A percentile compares a stretch with the other conserved stretches of the same genome.
phyloP scores from a whole-genome alignment of 2,329 filamentous ascomycete species.

The Pestalotiopsis sp. region DNA sequence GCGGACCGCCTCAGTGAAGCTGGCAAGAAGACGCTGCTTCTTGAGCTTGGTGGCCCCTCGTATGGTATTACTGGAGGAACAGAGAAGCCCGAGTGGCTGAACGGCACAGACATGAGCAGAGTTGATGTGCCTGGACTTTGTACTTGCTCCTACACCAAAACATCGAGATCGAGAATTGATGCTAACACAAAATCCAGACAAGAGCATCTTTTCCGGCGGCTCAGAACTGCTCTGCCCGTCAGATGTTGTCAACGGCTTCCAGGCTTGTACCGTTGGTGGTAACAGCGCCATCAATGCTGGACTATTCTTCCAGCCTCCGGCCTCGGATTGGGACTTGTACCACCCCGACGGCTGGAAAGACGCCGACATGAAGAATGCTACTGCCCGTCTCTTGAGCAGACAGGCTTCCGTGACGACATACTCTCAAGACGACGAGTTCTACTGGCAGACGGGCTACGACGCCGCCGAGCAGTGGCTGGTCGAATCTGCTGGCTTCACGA shows the following conservation, averaged over 20 bases:
- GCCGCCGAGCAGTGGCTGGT: conserved; percentile 51
- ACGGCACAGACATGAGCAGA: conserved; percentile 45
- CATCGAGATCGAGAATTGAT: not conserved
- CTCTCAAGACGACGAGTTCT: conserved; percentile 44
- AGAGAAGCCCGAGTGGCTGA: conserved; percentile 48
- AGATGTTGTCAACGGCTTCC: conserved; percentile 40
- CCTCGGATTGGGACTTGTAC: conserved; percentile 51
- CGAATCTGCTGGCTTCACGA: conserved; percentile 43
- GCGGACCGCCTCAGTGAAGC: conserved; percentile 51
- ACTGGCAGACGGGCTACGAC: conserved; percentile 47
- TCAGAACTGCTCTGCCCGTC: conserved; percentile 40
- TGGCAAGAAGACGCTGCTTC: conserved; percentile 50
- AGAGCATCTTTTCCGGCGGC: conserved; percentile 45
- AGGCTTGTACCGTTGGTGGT: conserved; percentile 52
- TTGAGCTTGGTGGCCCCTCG: conserved; percentile 52
- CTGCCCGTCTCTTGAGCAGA: conserved; percentile 40
- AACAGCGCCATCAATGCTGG: conserved; percentile 55
- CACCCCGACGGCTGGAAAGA: conserved; percentile 52
- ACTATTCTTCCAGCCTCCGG: conserved; percentile 52
- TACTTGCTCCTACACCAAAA: conserved; percentile 15
- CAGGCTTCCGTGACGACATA: conserved; percentile 45
- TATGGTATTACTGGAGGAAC: conserved; percentile 48
- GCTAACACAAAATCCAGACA: conserved; percentile 32
- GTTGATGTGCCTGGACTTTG: conserved; percentile 55
- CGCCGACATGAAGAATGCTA: conserved; percentile 46